Evolutionary conservation across 306 rosid genomes (phyloP).

Genomic region (Vigna angularis): DNA sequence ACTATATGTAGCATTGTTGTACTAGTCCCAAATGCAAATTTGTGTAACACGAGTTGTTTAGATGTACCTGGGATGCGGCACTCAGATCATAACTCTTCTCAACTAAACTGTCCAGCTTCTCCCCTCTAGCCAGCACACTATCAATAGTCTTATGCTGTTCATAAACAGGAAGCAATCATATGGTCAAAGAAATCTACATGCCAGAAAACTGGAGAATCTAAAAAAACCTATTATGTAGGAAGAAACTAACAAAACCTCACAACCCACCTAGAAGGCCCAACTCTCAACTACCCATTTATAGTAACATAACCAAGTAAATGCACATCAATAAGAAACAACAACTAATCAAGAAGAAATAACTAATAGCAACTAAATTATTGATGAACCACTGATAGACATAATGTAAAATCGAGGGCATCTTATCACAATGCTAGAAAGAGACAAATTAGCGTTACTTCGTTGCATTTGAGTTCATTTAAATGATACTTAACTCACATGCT

Average conservation of each 20-base stretch:
- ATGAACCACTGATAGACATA: neutral
- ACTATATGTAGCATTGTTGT: neutral
- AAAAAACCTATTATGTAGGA: conserved; percentile 10
- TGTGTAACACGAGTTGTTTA: conserved; percentile 24
- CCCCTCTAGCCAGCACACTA: conserved; percentile 97
- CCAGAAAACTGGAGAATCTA: conserved; percentile 27
- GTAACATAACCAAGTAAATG: conserved; percentile 15
- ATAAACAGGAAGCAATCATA: conserved; percentile 35
- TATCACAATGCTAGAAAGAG: neutral
- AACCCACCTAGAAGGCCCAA: conserved; percentile 22
- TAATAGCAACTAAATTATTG: conserved; percentile 25
- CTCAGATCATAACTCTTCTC: conserved; percentile 99
- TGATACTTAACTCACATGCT: conserved; percentile 8
- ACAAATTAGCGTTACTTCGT: conserved; percentile 15
- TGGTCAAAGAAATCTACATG: conserved; percentile 36
- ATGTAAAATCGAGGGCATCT: conserved; percentile 12
- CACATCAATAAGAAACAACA: conserved; percentile 22
- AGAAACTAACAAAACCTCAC: conserved; percentile 24
- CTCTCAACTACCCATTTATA: neutral
- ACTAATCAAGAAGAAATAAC: conserved; percentile 8
- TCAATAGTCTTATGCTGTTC: conserved; percentile 96
- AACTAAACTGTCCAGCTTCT: conserved; percentile 95
- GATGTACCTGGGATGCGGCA: conserved; percentile 89
- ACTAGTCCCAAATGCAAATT: conserved; percentile 18
- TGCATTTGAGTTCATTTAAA: neutral